phyloP scores from a whole-genome alignment of 1,284 basidiomycete species.

The Sporisorium graminicola region DNA sequence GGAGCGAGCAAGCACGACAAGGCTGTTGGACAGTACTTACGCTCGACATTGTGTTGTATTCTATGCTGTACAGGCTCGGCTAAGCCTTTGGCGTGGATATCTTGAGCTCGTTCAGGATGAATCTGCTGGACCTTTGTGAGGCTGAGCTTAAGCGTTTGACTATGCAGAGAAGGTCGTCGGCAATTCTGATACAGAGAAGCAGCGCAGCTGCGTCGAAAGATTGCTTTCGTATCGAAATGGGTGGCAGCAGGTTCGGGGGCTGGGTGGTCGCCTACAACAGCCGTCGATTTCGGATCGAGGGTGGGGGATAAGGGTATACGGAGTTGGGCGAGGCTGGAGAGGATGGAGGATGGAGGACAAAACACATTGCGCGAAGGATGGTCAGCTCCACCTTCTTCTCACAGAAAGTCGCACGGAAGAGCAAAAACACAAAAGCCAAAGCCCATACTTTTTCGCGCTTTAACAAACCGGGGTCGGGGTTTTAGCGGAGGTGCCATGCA shows the following conservation, averaged over 20 bases:
- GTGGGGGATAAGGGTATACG: neutral
- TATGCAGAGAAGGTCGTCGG: neutral
- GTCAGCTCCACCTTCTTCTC: neutral
- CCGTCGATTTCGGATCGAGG: neutral
- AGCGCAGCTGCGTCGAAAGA: neutral
- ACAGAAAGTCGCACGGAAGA: neutral
- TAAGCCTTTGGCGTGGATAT: no score
- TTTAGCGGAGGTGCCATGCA: neutral
- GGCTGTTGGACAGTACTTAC: no score
- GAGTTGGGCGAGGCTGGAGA: neutral
- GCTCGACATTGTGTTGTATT: slow-evolving; percentile 28
- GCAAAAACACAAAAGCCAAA: neutral
- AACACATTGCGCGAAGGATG: no score
- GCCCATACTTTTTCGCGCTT: neutral
- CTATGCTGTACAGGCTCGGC: neutral
- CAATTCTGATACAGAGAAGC: neutral
- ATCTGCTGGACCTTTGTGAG: neutral
- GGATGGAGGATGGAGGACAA: no score
- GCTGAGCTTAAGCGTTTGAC: neutral
- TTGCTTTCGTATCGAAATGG: no score
- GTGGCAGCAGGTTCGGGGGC: no score
- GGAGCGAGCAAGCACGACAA: no score
- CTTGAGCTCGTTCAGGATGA: neutral
- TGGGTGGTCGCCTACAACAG: neutral
- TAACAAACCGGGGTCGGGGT: neutral